Evolutionary conservation across 768 basidiomycete genomes (phyloP), one percentile per base, ranked within the genome.

Genomic region (Rubroboletus satanas): DNA sequence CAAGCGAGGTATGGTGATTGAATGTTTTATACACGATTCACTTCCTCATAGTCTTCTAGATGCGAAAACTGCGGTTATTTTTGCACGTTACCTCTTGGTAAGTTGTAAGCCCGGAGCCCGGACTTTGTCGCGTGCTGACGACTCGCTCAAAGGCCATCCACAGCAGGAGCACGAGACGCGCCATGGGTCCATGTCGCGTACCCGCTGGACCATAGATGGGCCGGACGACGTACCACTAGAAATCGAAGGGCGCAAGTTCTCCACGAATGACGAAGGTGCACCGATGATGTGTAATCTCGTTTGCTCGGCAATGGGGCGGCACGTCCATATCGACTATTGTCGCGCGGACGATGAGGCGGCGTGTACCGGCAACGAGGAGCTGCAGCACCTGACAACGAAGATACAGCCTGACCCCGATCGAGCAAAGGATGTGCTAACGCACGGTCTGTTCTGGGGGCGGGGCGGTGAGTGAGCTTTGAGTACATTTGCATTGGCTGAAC

Each of bases 221-320:
- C 75, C 76, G 1, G 78, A 82, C 8, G 80, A 75, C 17, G 74
- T 72, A 2, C 65, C 70, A 2, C 52, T 84, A 0, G 85, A 85
- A 57, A 67, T 84, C 4, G 76, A 79, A 53, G 83, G 84, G 3
- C 76, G 76, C 52, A 79, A 74, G 55, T 85, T 83, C 62, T 79
- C 75, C 15, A 58, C 77, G 0, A 74, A 76, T 23, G 81, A 83
- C 48, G 79, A 81, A 41, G 82, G 84, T 8, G 82, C 82, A 0
- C 83, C 83, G 0, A 82, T 84, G 80, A 74, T 85, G 73, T 85
- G 84, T 60, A 83, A 75, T 44, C 71, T 84, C 18, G 64, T 82
- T 29, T 85, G 82, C 57, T 73, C 75, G 1, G 69, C 78, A 14
- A 71, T 84, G 67, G 84, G 83, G 0, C 67, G 85, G 18, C 84